Evolutionary conservation across 179 eudicot species (phyloP), one percentile per base, ranked within the genome.

Genomic region (Beta corolliflora): DNA sequence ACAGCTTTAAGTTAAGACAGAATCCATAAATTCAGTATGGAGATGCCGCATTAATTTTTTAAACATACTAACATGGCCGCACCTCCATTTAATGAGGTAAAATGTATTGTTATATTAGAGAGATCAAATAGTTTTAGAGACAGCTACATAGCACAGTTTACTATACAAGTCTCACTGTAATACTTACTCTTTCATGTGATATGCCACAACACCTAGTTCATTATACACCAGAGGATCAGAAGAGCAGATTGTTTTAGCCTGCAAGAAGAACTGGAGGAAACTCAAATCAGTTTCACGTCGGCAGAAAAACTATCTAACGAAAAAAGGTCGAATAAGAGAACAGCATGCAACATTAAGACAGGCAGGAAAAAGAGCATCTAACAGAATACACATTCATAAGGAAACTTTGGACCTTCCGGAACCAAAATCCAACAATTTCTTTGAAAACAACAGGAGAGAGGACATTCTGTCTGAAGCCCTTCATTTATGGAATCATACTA

Each of bases 191-290:
- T 93, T 92, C 93, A 90, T 92, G 85, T 92, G 93, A 89, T 95
- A 92, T 63, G 99, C 91, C 79, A 92, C 98, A 82, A 92, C 98
- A 50, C 99, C 99, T 80, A 94, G 94, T 84, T 95, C 99, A 82
- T 95, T 95, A 85, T 87, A 92, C 73, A 95, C 98, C 82, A 92
- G 94, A 83, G 99, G 99, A 91, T 95, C 99, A 12, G 96, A 89
- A 67, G 93, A 90, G 81, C 99, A 95, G 70, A 91, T 88, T 68
- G 88, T 50, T 81, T 89, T 91, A 66, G 98, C 97, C 93, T 95
- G 99, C 93, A 91, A 83, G 84, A 94, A 90, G 88, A 95, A 95
- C 99, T 95, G 96, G 36, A 88, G 54, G 79, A 56, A 83, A 84
- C 21, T 44, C 52, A 64, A 81, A 73, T 81, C 68, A 87, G 71